Evolutionary conservation across 2,329 filamentous ascomycete genomes (phyloP).

Genomic region (Fusarium tuaranense): DNA sequence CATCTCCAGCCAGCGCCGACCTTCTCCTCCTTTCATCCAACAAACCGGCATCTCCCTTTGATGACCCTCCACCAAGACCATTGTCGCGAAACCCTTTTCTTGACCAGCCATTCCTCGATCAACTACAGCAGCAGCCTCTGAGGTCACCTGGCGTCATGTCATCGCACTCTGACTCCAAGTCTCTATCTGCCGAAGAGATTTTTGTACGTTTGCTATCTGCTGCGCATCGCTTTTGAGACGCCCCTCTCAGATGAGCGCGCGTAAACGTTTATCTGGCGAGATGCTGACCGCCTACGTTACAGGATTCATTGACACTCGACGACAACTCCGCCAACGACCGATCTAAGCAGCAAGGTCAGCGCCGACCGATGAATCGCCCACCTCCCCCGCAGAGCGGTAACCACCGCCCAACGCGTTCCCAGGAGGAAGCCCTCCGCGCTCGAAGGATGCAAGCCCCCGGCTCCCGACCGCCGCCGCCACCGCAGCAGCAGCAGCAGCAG

Average conservation of each 20-base stretch:
- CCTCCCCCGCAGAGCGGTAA: slow-evolving; percentile 50
- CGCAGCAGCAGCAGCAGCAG: slow-evolving; percentile 24
- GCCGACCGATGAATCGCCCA: slow-evolving; percentile 49
- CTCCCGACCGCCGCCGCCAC: slow-evolving; percentile 44
- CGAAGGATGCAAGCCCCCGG: slow-evolving; percentile 55
- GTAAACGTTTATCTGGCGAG: neutral
- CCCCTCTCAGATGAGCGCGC: neutral
- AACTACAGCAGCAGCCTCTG: slow-evolving; percentile 49
- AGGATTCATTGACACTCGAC: slow-evolving; percentile 77
- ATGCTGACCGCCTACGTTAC: slow-evolving; percentile 33
- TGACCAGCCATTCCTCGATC: slow-evolving; percentile 58
- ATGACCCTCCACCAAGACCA: slow-evolving; percentile 69
- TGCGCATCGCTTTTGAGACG: neutral
- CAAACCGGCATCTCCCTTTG: slow-evolving; percentile 68
- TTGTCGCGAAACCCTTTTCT: slow-evolving; percentile 82
- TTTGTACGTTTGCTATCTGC: slow-evolving; percentile 71
- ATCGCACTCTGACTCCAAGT: slow-evolving; percentile 57
- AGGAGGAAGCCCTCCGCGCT: slow-evolving; percentile 71
- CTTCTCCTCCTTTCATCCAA: slow-evolving; percentile 47
- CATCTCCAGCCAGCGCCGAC: slow-evolving; percentile 64
- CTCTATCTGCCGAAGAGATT: slow-evolving; percentile 73
- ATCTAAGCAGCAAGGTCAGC: slow-evolving; percentile 55
- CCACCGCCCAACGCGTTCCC: slow-evolving; percentile 74
- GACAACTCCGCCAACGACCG: slow-evolving; percentile 61
- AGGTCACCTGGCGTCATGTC: slow-evolving; percentile 64